Base-by-base conservation (phyloP, 306 rosid species). In the Rosa chinensis region DNA sequence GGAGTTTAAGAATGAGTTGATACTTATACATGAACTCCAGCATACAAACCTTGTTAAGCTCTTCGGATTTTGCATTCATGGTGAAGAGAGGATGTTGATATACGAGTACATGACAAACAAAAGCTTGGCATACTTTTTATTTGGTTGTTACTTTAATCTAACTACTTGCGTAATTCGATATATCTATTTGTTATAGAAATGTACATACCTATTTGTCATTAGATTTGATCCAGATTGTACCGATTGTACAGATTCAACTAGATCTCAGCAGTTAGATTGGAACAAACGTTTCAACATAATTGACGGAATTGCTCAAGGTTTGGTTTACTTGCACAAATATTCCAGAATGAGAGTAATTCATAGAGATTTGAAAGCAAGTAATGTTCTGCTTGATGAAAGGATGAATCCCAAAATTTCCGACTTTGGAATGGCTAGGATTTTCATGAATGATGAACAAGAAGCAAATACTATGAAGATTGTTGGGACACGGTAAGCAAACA, bases 11-110 rank as follows among this genome's bases (percentile, higher is more conserved):
- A 62, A 62, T 28, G 42, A 62, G 25, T 4, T 62, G 42, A 12
- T 62, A 62, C 42, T 62, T 39, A 66, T 66, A 37, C 37, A n/a
- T 70, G 74, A 70, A 25, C 74, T 45, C 32, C 74, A 70, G 23
- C 74, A 70, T 47, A 70, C 74, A 6, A 70, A 70, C 56, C 74
- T 70, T 47, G 74, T 70, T 70, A 58, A 50, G 58, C 39, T 70
- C 8, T 45, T 70, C 40, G 74, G 58, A 70, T 70, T 5, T 14
- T 70, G 74, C 40, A 70, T 70, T 70, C 74, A 70, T 21, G 55
- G n/a, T 70, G 42, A 3, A 6, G 74, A 70, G 20, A 70, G 55
- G 58, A 45, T 70, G 74, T 70, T 70, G 12, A 70, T 70, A 70
- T 70, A 70, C n/a, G 74, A 70, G 58, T 70, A 47, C 13, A 14